Evolutionary conservation across 2,329 filamentous ascomycete genomes (phyloP).

Genomic region (Ceratocystis papillata): DNA sequence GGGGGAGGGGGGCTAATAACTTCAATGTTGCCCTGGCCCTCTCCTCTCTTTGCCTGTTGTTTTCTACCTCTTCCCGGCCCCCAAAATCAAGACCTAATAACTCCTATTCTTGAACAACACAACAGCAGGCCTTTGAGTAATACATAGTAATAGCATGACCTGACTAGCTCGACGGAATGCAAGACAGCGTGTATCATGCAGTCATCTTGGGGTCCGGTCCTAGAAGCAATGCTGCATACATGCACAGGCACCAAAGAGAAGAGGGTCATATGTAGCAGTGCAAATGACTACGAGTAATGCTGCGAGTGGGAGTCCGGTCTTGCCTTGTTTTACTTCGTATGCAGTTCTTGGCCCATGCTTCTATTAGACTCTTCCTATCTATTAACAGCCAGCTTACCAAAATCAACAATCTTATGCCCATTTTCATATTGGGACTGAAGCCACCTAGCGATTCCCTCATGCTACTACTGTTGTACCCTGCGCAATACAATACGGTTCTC

Average conservation of each 20-base stretch:
- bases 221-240: background rate
- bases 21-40: background rate
- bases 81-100: background rate
- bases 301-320: too few relatives aligned
- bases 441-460: too few relatives aligned
- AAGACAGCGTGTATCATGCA: conserved; percentile 5
- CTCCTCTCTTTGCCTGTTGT: background rate
- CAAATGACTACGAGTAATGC: too few relatives aligned
- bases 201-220: conserved; percentile 1
- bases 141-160: background rate
- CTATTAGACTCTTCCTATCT: too few relatives aligned
- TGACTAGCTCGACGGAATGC: background rate
- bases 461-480: too few relatives aligned
- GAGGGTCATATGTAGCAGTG: too few relatives aligned
- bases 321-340: too few relatives aligned
- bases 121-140: background rate
- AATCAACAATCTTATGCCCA: too few relatives aligned
- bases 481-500: too few relatives aligned
- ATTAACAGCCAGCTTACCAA: too few relatives aligned
- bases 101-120: background rate
- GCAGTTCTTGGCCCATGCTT: too few relatives aligned
- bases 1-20: background rate
- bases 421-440: too few relatives aligned
- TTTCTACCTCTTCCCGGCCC: background rate
- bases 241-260: background rate